Evolutionary conservation across 768 basidiomycete genomes (phyloP), one percentile per base, ranked within the genome.

Genomic region (Podaxis sp.): DNA sequence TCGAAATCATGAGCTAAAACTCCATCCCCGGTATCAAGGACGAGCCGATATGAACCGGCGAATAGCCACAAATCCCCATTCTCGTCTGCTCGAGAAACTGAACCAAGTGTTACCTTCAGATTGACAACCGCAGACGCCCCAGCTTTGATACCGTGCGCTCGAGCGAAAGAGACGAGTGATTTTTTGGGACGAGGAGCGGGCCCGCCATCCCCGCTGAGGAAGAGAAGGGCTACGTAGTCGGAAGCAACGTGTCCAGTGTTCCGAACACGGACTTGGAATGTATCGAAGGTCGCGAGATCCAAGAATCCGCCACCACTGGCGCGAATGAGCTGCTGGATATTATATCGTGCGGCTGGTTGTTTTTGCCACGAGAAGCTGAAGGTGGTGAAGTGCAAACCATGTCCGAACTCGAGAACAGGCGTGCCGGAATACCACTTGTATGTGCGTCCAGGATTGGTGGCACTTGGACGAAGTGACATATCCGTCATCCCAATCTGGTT

Each of bases 401-500:
- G 76, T 17, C 84, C 85, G 65, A 84, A 85, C 58, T 80, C 77
- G 68, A 78, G 83, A 20, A 84, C 75, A n/a, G 84, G 79, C 15
- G 75, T 75, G 13, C 78, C 82, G 24, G 74, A 76, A 73, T 79
- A 85, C 84, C 84, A 87, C 65, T 80, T 83, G 72, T 86, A 86
- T 8, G 84, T 85, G 37, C 84, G 77, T 11, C 84, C 84, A 0
- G 85, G 84, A 65, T 78, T 82, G 52, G 74, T 75, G 33, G 71
- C 65, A 66, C 76, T 79, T 6, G 84, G 82, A 22, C 81, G 83
- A 40, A 86, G 71, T 2, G 69, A 74, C 84, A 87, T 87, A 71
- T 87, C 81, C 4, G 84, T 85, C 84, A 86, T 85, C 1, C 76
- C 75, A 17, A 86, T 75, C 65, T 80, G 72, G 58, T 78, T 68